A percentile compares a stretch with the other conserved stretches of the same genome.
These are phyloP conservation scores for Didymella glomerata DNA, from an alignment of 2,329 filamentous ascomycete genomes.

Conservation along the genomic window DNA sequence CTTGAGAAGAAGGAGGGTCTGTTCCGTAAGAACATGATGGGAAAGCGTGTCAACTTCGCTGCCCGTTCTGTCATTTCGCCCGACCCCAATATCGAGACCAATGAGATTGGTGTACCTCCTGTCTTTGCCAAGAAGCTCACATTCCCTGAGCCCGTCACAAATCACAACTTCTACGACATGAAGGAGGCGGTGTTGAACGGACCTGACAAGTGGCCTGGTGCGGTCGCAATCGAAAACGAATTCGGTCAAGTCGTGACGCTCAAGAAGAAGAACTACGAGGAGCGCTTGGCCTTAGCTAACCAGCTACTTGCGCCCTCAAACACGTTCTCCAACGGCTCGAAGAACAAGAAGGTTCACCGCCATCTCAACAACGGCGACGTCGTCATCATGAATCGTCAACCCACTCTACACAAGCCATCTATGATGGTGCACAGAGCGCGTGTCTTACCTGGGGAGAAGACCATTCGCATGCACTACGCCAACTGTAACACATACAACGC, in stretches of 20 bases:
- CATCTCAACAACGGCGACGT: constrained; percentile 97
- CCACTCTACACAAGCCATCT: constrained; percentile 96
- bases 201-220: constrained; percentile 91
- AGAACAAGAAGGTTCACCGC: constrained; percentile 95
- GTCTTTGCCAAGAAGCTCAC: constrained; percentile 97
- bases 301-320: constrained; percentile 87
- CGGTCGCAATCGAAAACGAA: constrained; percentile 93
- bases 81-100: constrained; percentile 98
- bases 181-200: constrained; percentile 97
- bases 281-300: constrained; percentile 88
- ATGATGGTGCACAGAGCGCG: constrained; percentile 98
- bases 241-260: constrained; percentile 90
- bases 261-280: constrained; percentile 84
- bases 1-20: constrained; percentile 98
- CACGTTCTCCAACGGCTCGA: constrained; percentile 74
- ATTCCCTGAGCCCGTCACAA: constrained; percentile 96
- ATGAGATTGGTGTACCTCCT: constrained; percentile 97
- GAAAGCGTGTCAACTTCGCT: constrained; percentile 98
- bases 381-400: constrained; percentile 98
- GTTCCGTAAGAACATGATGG: constrained; percentile 99
- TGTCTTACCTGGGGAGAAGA: constrained; percentile 92
- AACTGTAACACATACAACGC: constrained; percentile 99
- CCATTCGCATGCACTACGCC: constrained; percentile 98
- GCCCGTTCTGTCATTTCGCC: constrained; percentile 97
- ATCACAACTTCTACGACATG: constrained; percentile 94